Conservation (phyloP, 352 stramenopile genomes). For the Blastocystis sp. region DNA sequence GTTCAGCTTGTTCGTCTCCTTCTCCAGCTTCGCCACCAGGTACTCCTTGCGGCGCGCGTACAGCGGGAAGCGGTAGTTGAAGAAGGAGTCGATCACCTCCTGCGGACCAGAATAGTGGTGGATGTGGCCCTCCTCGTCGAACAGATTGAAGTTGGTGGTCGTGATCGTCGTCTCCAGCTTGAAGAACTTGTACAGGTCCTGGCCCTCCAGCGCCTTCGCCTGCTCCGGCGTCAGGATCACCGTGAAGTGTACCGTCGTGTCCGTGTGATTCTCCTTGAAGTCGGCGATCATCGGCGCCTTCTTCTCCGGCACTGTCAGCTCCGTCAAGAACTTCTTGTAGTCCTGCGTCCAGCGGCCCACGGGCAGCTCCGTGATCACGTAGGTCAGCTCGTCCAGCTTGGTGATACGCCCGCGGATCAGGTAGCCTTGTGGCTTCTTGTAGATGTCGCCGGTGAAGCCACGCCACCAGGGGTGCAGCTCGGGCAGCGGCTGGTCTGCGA, state of each 20-base stretch:
- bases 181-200: slow-evolving; percentile 87
- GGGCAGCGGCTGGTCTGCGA: slow-evolving; percentile 76
- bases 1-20: slow-evolving; percentile 83
- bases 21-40: slow-evolving; percentile 80
- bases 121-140: slow-evolving; percentile 84
- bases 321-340: slow-evolving; percentile 91
- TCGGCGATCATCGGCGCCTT: slow-evolving; percentile 80
- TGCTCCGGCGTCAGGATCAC: slow-evolving; percentile 80
- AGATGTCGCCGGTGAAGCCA: slow-evolving; percentile 84
- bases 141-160: slow-evolving; percentile 94
- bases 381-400: slow-evolving; percentile 77
- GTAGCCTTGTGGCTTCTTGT: slow-evolving; percentile 75
- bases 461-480: slow-evolving; percentile 85
- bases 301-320: slow-evolving; percentile 78
- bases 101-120: slow-evolving; percentile 86
- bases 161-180: slow-evolving; percentile 88
- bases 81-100: slow-evolving; percentile 90
- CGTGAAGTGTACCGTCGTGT: slow-evolving; percentile 86
- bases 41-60: slow-evolving; percentile 87
- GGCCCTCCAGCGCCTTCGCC: slow-evolving; percentile 75
- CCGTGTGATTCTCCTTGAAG: slow-evolving; percentile 87
- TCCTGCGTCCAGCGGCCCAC: slow-evolving; percentile 90
- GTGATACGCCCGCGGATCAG: slow-evolving; percentile 66
- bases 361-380: slow-evolving; percentile 92
- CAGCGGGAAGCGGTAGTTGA: slow-evolving; percentile 83